phyloP scores from a whole-genome alignment of 1,284 basidiomycete genomes.

The Baeospora myosura region DNA sequence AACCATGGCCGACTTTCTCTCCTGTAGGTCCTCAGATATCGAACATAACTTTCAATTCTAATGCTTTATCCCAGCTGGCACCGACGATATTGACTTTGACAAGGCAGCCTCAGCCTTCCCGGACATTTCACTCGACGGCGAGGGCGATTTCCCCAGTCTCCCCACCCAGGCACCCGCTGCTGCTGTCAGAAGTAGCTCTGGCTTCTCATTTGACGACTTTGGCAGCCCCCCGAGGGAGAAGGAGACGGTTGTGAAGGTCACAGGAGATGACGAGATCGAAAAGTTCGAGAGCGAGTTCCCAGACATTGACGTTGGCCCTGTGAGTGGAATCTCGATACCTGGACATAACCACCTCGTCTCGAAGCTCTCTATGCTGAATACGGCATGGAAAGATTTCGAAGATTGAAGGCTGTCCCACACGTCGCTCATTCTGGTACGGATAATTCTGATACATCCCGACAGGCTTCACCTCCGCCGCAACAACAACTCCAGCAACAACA shows the following conservation, averaged over 20 bases:
- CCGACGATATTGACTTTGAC: slow-evolving; percentile 69
- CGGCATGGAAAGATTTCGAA: too few species aligned
- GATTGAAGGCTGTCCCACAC: too few species aligned
- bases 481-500: slow-evolving; percentile 29
- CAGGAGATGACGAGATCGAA: slow-evolving; percentile 82
- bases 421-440: too few species aligned
- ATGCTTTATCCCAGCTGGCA: slow-evolving; percentile 13
- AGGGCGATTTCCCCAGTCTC: slow-evolving; percentile 40
- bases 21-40: slow-evolving; percentile 6
- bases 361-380: too few species aligned
- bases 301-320: slow-evolving; percentile 62
- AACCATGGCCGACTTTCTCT: slow-evolving; percentile 12
- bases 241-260: slow-evolving; percentile 64
- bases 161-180: slow-evolving; percentile 30
- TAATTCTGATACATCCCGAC: not conserved
- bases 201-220: slow-evolving; percentile 64
- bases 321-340: slow-evolving; percentile 24
- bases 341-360: not conserved
- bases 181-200: slow-evolving; percentile 22
- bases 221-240: slow-evolving; percentile 40
- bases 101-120: slow-evolving; percentile 78
- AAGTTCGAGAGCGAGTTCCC: slow-evolving; percentile 92
- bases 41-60: not conserved
- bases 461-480: slow-evolving; percentile 14
- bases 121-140: slow-evolving; percentile 69